phyloP scores from a whole-genome alignment of 2,329 filamentous ascomycete genomes.

The Gnomoniopsis smithogilvyi region DNA sequence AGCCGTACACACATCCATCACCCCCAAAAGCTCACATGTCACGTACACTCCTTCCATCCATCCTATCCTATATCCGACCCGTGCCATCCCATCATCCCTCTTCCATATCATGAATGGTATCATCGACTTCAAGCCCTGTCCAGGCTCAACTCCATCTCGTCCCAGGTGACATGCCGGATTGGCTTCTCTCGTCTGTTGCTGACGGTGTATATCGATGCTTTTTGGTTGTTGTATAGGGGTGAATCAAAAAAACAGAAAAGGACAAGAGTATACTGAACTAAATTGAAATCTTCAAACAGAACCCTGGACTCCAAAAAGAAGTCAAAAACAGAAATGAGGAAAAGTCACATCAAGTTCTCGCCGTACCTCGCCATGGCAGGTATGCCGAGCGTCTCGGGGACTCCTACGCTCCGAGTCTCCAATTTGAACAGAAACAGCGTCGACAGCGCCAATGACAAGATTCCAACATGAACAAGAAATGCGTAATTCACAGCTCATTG shows the following conservation, averaged over 20 bases:
- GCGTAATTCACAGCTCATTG: constrained; percentile 33
- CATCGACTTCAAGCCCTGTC: constrained; percentile 8
- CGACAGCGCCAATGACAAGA: constrained; percentile 17
- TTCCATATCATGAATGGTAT: constrained; percentile 15
- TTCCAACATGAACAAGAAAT: constrained; percentile 21
- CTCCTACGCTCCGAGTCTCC: neutral
- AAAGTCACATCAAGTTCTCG: neutral
- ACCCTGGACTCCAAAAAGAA: constrained; percentile 7
- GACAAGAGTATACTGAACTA: constrained; percentile 11
- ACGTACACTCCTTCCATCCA: constrained; percentile 5
- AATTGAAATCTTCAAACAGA: constrained; percentile 6
- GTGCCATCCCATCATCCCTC: neutral
- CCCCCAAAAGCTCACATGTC: constrained; percentile 6
- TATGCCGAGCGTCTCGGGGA: neutral
- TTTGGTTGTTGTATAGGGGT: constrained; percentile 10
- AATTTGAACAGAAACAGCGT: neutral
- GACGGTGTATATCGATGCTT: constrained; percentile 5
- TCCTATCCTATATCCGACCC: neutral
- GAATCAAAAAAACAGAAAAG: neutral
- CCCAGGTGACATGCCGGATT: constrained; percentile 4
- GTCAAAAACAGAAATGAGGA: constrained; percentile 1
- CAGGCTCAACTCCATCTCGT: neutral
- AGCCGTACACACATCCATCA: neutral
- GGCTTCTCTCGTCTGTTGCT: constrained; percentile 8
- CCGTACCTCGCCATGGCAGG: neutral